Evolutionary conservation across 2,329 filamentous ascomycete species (phyloP).

Genomic region (Diaporthe humulicola): DNA sequence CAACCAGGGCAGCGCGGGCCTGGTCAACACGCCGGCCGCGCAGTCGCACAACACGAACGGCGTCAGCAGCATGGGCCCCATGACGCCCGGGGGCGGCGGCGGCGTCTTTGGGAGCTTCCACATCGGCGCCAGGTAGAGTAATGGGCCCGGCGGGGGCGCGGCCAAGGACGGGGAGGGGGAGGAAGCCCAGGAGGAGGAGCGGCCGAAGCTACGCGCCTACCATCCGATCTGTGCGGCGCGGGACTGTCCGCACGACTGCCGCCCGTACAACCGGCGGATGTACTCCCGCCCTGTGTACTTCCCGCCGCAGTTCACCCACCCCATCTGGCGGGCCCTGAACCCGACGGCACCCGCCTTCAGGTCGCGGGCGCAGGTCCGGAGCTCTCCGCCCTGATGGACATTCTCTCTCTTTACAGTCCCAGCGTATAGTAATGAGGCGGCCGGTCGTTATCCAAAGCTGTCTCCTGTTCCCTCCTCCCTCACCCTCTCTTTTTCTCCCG

Average conservation of each 20-base stretch:
- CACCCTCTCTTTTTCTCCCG: background rate
- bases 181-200: background rate
- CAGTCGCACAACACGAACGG: slow-evolving; percentile 70
- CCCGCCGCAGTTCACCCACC: background rate
- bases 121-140: slow-evolving; percentile 52
- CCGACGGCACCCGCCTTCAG: background rate
- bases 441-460: background rate
- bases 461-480: background rate
- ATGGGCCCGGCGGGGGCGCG: slow-evolving; percentile 21
- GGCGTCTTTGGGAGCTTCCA: slow-evolving; percentile 83
- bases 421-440: slow-evolving; percentile 26
- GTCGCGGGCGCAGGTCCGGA: background rate
- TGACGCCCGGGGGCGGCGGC: slow-evolving; percentile 83
- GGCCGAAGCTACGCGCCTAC: too few species aligned
- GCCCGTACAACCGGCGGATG: background rate
- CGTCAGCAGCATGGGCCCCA: slow-evolving; percentile 71
- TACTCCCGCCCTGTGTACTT: too few species aligned
- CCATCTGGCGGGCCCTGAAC: background rate
- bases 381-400: background rate
- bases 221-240: too few species aligned
- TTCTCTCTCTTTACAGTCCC: background rate
- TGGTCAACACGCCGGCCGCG: slow-evolving; percentile 62
- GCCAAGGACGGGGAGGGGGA: background rate
- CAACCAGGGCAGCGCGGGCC: slow-evolving; percentile 69
- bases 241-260: background rate